These are phyloP conservation scores for Umbilicaria muhlenbergii DNA, from an alignment of 495 filamentous ascomycete species.

Conservation along the genomic window DNA sequence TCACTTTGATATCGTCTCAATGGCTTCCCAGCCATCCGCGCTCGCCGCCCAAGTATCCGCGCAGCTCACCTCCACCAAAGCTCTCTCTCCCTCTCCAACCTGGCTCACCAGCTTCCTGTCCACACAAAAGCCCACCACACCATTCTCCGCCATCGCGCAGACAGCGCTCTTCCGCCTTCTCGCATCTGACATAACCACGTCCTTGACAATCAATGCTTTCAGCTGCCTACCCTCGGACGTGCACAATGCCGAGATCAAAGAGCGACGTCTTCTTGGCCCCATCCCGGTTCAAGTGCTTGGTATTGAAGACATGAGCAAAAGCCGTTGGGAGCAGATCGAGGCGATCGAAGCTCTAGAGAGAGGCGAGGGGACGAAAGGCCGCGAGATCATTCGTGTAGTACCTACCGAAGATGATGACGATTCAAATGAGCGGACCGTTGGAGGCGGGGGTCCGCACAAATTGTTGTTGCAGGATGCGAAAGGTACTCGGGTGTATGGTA, in stretches of 20 bases:
- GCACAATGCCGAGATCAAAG: slow-evolving; percentile 31
- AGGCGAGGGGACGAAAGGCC: slow-evolving; percentile 66
- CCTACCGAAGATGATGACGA: slow-evolving; percentile 32
- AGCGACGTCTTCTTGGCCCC: slow-evolving; percentile 37
- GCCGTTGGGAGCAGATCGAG: slow-evolving; percentile 74
- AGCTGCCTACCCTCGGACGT: slow-evolving; percentile 44
- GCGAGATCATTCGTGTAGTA: slow-evolving; percentile 65
- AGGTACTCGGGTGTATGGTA: slow-evolving; percentile 50
- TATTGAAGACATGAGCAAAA: slow-evolving; percentile 63
- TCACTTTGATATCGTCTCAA: no score
- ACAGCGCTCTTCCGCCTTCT: slow-evolving; percentile 74
- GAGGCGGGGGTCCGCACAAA: slow-evolving; percentile 49
- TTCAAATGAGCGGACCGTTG: slow-evolving; percentile 11
- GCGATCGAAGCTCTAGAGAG: slow-evolving; percentile 67
- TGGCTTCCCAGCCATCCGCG: background rate
- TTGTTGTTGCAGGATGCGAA: slow-evolving; percentile 66
- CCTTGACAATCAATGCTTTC: slow-evolving; percentile 31
- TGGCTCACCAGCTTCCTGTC: slow-evolving; percentile 30
- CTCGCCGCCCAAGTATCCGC: slow-evolving; percentile 20
- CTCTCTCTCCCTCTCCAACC: slow-evolving; percentile 24
- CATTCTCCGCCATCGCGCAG: slow-evolving; percentile 54
- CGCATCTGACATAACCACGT: slow-evolving; percentile 53
- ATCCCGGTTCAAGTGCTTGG: slow-evolving; percentile 70
- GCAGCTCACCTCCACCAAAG: slow-evolving; percentile 27
- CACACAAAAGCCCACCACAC: slow-evolving; percentile 35